A percentile compares a stretch with the other conserved stretches of the same genome.
These are phyloP conservation scores for Theileria luwenshuni DNA, from an alignment of 169 alveolate genomes.

Conservation along the genomic window DNA sequence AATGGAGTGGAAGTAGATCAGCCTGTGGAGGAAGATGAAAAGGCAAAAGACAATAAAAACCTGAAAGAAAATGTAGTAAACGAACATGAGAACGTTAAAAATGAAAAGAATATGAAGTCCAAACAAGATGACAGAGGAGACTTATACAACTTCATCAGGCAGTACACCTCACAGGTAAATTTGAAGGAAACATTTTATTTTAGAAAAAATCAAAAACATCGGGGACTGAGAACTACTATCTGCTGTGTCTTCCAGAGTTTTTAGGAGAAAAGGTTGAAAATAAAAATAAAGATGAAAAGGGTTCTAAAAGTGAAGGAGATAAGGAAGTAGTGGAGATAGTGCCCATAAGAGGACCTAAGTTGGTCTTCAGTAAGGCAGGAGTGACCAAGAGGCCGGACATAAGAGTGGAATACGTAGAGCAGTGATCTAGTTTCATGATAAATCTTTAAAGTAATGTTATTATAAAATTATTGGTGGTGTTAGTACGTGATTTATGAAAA, in stretches of 20 bases:
- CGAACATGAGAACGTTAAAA: not conserved
- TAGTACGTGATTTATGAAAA: no score
- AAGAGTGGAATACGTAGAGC: slow-evolving; percentile 24
- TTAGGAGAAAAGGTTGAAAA: slow-evolving; percentile 35
- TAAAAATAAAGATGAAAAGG: not conserved
- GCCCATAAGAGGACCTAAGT: slow-evolving; percentile 62
- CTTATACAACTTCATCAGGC: slow-evolving; percentile 42
- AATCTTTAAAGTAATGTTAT: no score
- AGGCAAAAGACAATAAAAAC: not conserved
- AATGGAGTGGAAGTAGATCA: not conserved
- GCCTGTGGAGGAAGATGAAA: not conserved
- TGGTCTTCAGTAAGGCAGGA: slow-evolving; percentile 65
- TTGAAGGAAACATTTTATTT: not conserved
- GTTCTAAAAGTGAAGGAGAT: slow-evolving; percentile 13
- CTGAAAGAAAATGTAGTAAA: not conserved
- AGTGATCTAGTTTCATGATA: not conserved
- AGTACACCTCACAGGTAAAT: slow-evolving; percentile 66
- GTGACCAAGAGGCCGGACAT: slow-evolving; percentile 54
- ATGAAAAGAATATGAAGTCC: not conserved
- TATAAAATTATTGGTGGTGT: no score
- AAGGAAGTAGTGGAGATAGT: slow-evolving; percentile 45
- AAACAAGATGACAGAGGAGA: slow-evolving; percentile 32
- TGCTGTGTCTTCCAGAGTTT: slow-evolving; percentile 45
- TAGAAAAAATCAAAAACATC: slow-evolving; percentile 44
- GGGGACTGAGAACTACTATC: slow-evolving; percentile 60